Evolutionary conservation across 2,329 filamentous ascomycete genomes (phyloP).

Genomic region (Hypoxylon sp.): DNA sequence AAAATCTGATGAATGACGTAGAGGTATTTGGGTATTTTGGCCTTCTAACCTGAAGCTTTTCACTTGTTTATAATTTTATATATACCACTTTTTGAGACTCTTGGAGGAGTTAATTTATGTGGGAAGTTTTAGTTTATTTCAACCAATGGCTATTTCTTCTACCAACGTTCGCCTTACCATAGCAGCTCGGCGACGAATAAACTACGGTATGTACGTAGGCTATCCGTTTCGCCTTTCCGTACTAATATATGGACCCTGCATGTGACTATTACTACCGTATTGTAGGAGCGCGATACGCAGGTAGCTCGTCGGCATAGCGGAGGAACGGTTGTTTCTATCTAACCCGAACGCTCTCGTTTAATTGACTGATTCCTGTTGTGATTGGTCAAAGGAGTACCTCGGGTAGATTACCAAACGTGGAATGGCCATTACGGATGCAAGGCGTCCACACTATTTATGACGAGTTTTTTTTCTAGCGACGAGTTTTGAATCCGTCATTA

Average conservation of each 20-base stretch:
- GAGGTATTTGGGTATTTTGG: conserved; percentile 25
- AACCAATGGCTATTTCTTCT: conserved; percentile 13
- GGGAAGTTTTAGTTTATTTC: conserved; percentile 15
- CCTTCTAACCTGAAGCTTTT: conserved; percentile 25
- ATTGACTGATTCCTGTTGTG: background rate
- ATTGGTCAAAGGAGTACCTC: conserved; percentile 33
- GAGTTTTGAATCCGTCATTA: conserved; percentile 3
- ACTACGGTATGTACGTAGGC: conserved; percentile 6
- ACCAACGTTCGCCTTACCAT: conserved; percentile 1
- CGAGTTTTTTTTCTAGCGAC: conserved; percentile 13
- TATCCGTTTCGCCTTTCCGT: conserved; percentile 6
- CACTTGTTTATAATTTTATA: conserved; percentile 40
- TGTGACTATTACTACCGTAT: conserved; percentile 5
- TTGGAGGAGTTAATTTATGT: conserved; percentile 33
- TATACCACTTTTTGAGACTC: conserved; percentile 41
- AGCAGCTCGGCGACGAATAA: background rate
- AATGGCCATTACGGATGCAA: conserved; percentile 23
- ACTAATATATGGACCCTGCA: conserved; percentile 9
- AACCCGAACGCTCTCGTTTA: background rate
- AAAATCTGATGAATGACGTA: conserved; percentile 39
- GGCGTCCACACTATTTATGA: conserved; percentile 27
- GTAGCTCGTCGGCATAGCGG: conserved; percentile 8
- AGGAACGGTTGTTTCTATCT: conserved; percentile 7
- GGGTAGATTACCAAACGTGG: conserved; percentile 32
- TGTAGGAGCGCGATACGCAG: conserved; percentile 9